phyloP scores from a whole-genome alignment of 805 yeast genomes.

The Jamesozyma spencerorum region DNA sequence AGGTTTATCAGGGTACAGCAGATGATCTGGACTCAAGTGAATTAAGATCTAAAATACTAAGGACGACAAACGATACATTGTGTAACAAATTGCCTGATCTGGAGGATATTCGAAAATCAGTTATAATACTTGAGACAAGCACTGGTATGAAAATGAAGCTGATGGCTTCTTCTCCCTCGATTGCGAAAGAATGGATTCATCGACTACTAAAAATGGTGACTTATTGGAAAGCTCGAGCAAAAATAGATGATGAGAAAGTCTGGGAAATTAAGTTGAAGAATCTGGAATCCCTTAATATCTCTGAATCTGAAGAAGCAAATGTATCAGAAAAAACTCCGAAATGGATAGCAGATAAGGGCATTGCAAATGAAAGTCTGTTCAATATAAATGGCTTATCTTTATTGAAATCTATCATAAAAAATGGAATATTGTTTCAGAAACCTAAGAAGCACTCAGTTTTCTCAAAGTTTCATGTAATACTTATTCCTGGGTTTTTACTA shows the following conservation, averaged over 20 bases:
- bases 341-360: constrained; percentile 46
- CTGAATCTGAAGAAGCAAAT: constrained; percentile 49
- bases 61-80: constrained; percentile 11
- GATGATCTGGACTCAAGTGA: constrained; percentile 17
- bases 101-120: constrained; percentile 34
- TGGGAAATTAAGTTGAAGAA: constrained; percentile 37
- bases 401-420: constrained; percentile 48
- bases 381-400: constrained; percentile 51
- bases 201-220: constrained; percentile 35
- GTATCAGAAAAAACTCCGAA: constrained; percentile 38
- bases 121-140: constrained; percentile 42
- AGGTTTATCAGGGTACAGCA: constrained; percentile 30
- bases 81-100: constrained; percentile 14
- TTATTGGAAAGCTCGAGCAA: constrained; percentile 52
- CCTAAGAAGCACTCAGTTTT: constrained; percentile 61
- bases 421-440: constrained; percentile 65
- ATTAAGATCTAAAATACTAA: constrained; percentile 25
- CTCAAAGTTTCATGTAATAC: constrained; percentile 47
- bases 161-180: constrained; percentile 42
- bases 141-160: constrained; percentile 42
- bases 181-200: constrained; percentile 60
- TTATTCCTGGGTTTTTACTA: constrained; percentile 62
- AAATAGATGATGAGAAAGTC: constrained; percentile 34
- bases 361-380: constrained; percentile 44
- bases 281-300: constrained; percentile 37